These are phyloP conservation scores for Colletotrichum graminicola DNA, from an alignment of 2,329 filamentous ascomycete species.

Conservation along the genomic window DNA sequence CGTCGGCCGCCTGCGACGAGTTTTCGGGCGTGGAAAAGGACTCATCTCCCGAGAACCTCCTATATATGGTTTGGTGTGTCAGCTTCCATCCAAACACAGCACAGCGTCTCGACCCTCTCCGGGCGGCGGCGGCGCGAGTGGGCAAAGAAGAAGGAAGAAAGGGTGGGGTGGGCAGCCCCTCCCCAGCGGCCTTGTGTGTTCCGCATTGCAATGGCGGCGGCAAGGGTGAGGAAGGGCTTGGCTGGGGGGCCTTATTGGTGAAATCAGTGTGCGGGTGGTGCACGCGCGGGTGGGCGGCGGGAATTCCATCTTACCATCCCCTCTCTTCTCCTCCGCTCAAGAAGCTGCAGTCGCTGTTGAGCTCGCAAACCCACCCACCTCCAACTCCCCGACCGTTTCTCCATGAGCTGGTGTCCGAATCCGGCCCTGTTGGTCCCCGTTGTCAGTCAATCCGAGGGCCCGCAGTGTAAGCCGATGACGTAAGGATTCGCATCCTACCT, in stretches of 20 bases:
- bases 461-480: constrained; percentile 31
- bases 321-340: constrained; percentile 84
- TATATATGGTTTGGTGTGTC: constrained; percentile 26
- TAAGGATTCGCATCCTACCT: constrained; percentile 36
- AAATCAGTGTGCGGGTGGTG: constrained; percentile 4
- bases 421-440: constrained; percentile 39
- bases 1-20: constrained; percentile 35
- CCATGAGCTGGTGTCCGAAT: constrained; percentile 60
- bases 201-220: constrained; percentile 3
- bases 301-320: constrained; percentile 76
- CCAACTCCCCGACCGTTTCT: constrained; percentile 70
- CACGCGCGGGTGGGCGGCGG: constrained; percentile 18
- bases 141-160: constrained; percentile 22
- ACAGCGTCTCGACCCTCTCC: constrained; percentile 7
- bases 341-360: constrained; percentile 89
- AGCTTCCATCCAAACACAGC: constrained; percentile 26
- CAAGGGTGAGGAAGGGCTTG: constrained; percentile 18
- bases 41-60: constrained; percentile 44
- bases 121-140: not conserved
- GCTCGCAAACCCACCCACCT: constrained; percentile 83
- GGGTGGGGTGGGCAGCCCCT: constrained; percentile 5
- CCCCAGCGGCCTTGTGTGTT: not conserved
- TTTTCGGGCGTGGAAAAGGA: constrained; percentile 39
- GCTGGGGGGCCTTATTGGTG: constrained; percentile 28
- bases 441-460: constrained; percentile 20